Evolutionary conservation across 192 early-diverging fungal species (phyloP), one percentile per base, ranked within the genome.

Genomic region (Coemansia sp.): DNA sequence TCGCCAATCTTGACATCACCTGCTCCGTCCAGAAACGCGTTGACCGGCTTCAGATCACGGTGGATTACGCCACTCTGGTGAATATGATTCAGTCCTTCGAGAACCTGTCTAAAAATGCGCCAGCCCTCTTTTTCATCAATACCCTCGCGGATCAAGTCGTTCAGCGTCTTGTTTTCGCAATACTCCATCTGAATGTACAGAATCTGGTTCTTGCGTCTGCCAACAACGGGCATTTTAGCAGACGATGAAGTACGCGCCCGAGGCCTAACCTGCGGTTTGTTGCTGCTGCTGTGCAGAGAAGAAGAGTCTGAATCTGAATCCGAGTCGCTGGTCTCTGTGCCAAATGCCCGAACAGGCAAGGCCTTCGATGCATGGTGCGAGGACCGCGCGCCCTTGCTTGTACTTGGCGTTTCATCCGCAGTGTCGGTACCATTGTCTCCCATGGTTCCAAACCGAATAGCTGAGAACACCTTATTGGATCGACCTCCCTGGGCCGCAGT

Each of bases 171-270:
- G 59, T 94, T 88, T 71, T 98, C 96, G 72, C 96, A 98, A 72
- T 97, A 98, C 80, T 98, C 95, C 96, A 98, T 98, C 74, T 98
- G 96, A 57, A 98, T 98, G 64, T 96, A 94, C 31, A 97, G 71
- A 8, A 89, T 89, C 57, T 87, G 50, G 56, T 40, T 54, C 56
- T 60, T 60, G 17, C 52, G 30, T 18, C 29, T 45, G 3, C 61
- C 55, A 45, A 20, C 45, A 22, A 34, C 17, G 6, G n/a, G 12
- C 34, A 6, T 36, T 36, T 36, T 36, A 17, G 56, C 28, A 18
- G 61, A 52, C 54, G 48, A 49, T 3, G 16, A 12, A 6, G 50
- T 5, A 20, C 50, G 50, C 17, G 50, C 2, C 2, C 17, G 50
- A 5, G 17, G 6, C 2, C 25, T 16, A 7, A 25, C 50, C 2